Conservation (phyloP, 306 rosid species). For the barrel medic (Medicago truncatula) region MtrunA17r5.0-ANR NC_053049.1:8907001-8907500, state of each 20-base stretch:
- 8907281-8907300: conserved; percentile 7
- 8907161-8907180: neutral
- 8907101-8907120: conserved; percentile 7
- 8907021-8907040: conserved; percentile 15
- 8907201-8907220: conserved; percentile 3
- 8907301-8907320: conserved; percentile 11
- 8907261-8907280: conserved; percentile 16
- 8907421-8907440: conserved; percentile 94
- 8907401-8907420: conserved; percentile 71
- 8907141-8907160: conserved; percentile 18
- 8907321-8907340: conserved; percentile 24
- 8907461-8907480: conserved; percentile 90
- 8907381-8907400: conserved; percentile 66
- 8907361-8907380: conserved; percentile 73
- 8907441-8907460: conserved; percentile 94
- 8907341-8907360: conserved; percentile 7
- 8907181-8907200: conserved; percentile 22
- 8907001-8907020: neutral
- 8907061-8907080: conserved; percentile 1
- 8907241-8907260: neutral
- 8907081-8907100: neutral
- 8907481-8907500: conserved; percentile 94
- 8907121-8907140: too few species aligned
- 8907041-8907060: neutral
- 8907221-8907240: neutral